phyloP scores from a whole-genome alignment of 345 rosid species.

The Erucastrum elatum region DNA sequence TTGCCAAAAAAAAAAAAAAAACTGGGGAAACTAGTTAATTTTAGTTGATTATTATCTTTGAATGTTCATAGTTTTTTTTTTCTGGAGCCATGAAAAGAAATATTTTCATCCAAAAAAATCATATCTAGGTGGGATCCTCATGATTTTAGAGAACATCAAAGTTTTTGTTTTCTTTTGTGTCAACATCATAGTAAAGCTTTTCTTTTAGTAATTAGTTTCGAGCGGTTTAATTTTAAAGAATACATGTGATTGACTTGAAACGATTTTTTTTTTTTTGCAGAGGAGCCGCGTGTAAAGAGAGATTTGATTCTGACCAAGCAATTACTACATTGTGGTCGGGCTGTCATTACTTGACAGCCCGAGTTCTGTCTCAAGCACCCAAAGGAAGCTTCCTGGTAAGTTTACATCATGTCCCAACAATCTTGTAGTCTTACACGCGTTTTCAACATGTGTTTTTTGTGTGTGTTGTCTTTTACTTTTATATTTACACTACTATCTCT shows the following conservation, averaged over 20 bases:
- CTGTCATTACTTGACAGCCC: constrained; percentile 37
- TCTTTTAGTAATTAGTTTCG: constrained; percentile 1
- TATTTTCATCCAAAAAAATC: background rate
- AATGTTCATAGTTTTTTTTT: constrained; percentile 1
- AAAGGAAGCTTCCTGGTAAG: constrained; percentile 32
- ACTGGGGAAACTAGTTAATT: background rate
- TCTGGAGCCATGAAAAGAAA: background rate
- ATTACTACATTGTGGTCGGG: constrained; percentile 29
- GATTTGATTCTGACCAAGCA: constrained; percentile 21
- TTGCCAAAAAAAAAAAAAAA: background rate
- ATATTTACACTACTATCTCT: background rate
- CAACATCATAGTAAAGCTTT: constrained; percentile 27
- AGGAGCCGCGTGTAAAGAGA: constrained; percentile 19
- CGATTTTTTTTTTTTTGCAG: background rate
- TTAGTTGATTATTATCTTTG: background rate
- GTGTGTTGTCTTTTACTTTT: constrained; percentile 1
- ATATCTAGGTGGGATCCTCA: constrained; percentile 24
- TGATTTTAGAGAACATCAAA: background rate
- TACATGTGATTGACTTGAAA: constrained; percentile 20
- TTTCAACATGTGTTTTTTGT: constrained; percentile 26
- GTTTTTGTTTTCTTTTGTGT: constrained; percentile 7
- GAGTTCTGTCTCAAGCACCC: constrained; percentile 12
- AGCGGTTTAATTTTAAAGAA: background rate
- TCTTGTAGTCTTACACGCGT: constrained; percentile 29
- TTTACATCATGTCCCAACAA: constrained; percentile 6